Conservation (phyloP, 768 basidiomycete species). For the Serendipita indica region DNA sequence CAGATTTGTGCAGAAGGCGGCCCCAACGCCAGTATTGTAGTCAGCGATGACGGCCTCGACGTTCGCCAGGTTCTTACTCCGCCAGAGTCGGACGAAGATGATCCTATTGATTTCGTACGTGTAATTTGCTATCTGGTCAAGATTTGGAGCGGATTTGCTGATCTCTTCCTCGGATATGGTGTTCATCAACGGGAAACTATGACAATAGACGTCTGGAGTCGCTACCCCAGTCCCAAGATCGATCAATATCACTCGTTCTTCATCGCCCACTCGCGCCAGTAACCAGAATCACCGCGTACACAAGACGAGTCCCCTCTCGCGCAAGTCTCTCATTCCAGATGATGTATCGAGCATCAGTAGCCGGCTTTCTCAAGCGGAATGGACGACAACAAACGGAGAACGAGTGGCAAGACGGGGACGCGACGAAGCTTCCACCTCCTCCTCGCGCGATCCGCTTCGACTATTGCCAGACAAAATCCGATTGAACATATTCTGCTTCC, state of each 20-base stretch:
- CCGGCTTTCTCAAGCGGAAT: no score
- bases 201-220: not conserved
- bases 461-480: slow-evolving; percentile 3
- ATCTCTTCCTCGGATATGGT: not conserved
- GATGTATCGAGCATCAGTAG: no score
- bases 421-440: not conserved
- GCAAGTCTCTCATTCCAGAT: not conserved
- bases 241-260: not conserved
- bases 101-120: not conserved
- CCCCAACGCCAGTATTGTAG: no score
- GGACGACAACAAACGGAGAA: no score
- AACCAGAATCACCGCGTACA: not conserved
- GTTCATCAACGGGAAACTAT: no score
- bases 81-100: not conserved
- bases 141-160: not conserved
- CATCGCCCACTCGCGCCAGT: slow-evolving; percentile 1
- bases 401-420: not conserved
- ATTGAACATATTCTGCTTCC: not conserved
- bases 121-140: not conserved
- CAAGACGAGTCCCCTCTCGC: not conserved
- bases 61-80: not conserved
- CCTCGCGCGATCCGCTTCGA: not conserved
- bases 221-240: not conserved
- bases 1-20: not conserved
- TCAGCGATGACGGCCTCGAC: not conserved